Evolutionary conservation across 1,284 basidiomycete genomes (phyloP).

Genomic region (Pyrrhoderma lamaoense): DNA sequence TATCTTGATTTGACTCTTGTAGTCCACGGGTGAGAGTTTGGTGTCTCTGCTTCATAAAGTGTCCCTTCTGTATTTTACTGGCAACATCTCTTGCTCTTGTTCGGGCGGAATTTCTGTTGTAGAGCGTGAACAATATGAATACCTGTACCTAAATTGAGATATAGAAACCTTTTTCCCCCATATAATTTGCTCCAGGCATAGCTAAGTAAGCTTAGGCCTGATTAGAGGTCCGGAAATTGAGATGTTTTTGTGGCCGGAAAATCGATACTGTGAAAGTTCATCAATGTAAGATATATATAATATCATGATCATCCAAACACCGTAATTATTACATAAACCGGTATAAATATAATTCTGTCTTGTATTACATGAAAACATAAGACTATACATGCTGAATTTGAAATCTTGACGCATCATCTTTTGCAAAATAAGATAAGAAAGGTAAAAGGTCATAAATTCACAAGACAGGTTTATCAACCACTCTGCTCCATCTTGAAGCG

Average conservation of each 20-base stretch:
- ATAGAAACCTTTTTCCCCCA: conserved; percentile 49
- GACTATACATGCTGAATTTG: too few species aligned
- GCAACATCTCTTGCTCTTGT: conserved; percentile 43
- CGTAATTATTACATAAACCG: too few species aligned
- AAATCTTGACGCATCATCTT: too few species aligned
- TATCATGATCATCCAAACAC: too few species aligned
- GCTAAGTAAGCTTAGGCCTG: background rate
- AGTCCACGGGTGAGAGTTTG: conserved; percentile 38
- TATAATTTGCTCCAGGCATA: conserved; percentile 47
- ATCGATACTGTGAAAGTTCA: too few species aligned
- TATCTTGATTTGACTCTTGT: conserved; percentile 6
- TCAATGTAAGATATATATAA: too few species aligned
- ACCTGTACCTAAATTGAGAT: conserved; percentile 2
- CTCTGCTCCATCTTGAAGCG: conserved; percentile 37
- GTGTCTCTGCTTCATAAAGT: conserved; percentile 49
- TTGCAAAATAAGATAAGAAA: too few species aligned
- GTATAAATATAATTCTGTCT: too few species aligned
- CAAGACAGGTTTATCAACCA: too few species aligned
- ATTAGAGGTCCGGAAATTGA: background rate
- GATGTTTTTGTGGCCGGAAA: too few species aligned
- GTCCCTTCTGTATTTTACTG: conserved; percentile 42
- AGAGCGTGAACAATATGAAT: background rate
- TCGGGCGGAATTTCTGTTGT: conserved; percentile 44
- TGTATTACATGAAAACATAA: too few species aligned
- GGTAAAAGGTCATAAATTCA: too few species aligned